A percentile compares a stretch with the other conserved stretches of the same genome.
These are phyloP conservation scores for Panus rudis DNA, from an alignment of 768 basidiomycete species.

Conservation along the genomic window DNA sequence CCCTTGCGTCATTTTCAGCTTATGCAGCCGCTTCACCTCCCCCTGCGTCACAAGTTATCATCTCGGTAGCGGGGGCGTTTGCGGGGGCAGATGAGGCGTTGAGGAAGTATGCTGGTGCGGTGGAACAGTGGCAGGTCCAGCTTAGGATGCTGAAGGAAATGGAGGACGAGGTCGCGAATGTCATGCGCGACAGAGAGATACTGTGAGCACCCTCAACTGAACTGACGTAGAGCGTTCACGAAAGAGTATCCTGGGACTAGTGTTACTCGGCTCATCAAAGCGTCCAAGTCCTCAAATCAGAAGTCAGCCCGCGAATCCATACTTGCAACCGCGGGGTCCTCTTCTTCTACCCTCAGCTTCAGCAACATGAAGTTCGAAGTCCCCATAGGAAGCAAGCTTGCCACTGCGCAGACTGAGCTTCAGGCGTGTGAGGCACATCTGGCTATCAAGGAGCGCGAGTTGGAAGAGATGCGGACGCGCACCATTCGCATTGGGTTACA, in stretches of 20 bases:
- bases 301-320: slow-evolving; percentile 25
- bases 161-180: slow-evolving; percentile 66
- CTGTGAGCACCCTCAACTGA: slow-evolving; percentile 55
- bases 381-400: slow-evolving; percentile 38
- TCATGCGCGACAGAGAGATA: slow-evolving; percentile 74
- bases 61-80: slow-evolving; percentile 49
- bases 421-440: slow-evolving; percentile 79
- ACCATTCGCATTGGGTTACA: slow-evolving; percentile 58
- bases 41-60: slow-evolving; percentile 43
- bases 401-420: slow-evolving; percentile 64
- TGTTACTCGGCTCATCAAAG: slow-evolving; percentile 73
- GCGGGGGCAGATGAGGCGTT: slow-evolving; percentile 65
- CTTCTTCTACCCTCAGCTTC: slow-evolving; percentile 39
- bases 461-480: slow-evolving; percentile 44
- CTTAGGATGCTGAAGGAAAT: slow-evolving; percentile 53
- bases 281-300: slow-evolving; percentile 52
- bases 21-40: slow-evolving; percentile 65
- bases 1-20: slow-evolving; percentile 60
- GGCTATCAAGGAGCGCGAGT: slow-evolving; percentile 59
- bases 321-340: slow-evolving; percentile 25
- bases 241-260: too few species aligned
- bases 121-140: slow-evolving; percentile 62
- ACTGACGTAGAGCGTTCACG: too few species aligned
- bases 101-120: slow-evolving; percentile 45
- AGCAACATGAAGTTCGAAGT: slow-evolving; percentile 27